Base-by-base conservation (phyloP, 139 green algal genomes). In the Chlorella sp. region DNA sequence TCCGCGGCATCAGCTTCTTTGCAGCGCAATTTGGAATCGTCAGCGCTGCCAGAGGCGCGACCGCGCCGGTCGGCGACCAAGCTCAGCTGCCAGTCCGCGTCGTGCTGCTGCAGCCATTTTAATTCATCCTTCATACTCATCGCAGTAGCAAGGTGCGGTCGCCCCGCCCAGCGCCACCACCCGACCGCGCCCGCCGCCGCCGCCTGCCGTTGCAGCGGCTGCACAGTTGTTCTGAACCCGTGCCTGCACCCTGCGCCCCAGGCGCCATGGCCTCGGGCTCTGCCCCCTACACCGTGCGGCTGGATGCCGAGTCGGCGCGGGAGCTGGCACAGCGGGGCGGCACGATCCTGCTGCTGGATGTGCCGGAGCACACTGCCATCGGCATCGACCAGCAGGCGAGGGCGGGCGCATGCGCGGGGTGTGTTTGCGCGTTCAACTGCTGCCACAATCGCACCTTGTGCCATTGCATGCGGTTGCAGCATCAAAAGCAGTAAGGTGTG, bases 301-400 rank as follows among this genome's bases (percentile, higher is more conserved):
- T 98, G 7, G 92, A 96, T 56, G 73, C 80, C 2, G 86, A 95
- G n/a, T 82, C 86, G 44, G 95, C 95, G 9, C 87, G 88, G 36
- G 84, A 92, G 28, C 73, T 96, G 40, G 89, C 88, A 0, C 65
- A 84, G 14, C 77, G 90, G 26, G 94, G 93, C 3, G 95, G 78
- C 34, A 91, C 93, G 0, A 72, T 98, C 34, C 87, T 98, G 20
- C 48, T 98, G 22, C 85, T 98, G 7, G 90, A 92, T 48, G 90
- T 98, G 7, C 95, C 95, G 14, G 77, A 80, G 2, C 89, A 90
- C 32, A 93, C 92, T 4, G 80, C 84, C 2, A 54, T 98, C 1
- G 94, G 95, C 20, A 84, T 98, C 8, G 95, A 98, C 80, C 94
- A 98, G 26, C 93, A 97, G 88, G 94, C 94, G 73, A 16, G 82